Conservation (phyloP, 495 filamentous ascomycete species). For the Neurospora sublineolata region DNA sequence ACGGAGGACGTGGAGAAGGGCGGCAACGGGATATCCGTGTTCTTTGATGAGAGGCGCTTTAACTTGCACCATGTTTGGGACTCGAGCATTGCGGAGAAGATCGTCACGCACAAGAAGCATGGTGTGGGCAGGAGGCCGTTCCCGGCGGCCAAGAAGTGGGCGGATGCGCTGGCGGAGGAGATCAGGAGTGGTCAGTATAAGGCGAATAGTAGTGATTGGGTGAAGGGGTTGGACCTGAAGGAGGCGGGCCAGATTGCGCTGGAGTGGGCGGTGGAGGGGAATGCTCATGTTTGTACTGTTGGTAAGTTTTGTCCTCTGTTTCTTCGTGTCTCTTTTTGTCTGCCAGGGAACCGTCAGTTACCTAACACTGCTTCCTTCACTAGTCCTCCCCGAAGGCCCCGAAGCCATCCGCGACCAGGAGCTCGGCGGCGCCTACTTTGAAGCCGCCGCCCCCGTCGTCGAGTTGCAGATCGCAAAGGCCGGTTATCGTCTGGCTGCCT, state of each 20-base stretch:
- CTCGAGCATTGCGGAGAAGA: constrained; percentile 47
- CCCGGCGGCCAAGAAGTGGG: constrained; percentile 39
- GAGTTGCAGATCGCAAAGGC: constrained; percentile 66
- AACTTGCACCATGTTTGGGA: constrained; percentile 58
- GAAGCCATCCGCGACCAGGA: constrained; percentile 44
- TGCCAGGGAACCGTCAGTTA: neutral
- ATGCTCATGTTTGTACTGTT: constrained; percentile 45
- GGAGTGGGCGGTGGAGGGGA: constrained; percentile 51
- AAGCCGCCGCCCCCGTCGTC: constrained; percentile 52
- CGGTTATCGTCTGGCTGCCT: constrained; percentile 55
- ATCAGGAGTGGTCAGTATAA: constrained; percentile 44
- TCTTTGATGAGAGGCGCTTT: constrained; percentile 34
- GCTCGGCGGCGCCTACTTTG: constrained; percentile 51
- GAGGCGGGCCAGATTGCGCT: constrained; percentile 40
- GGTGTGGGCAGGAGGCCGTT: constrained; percentile 26
- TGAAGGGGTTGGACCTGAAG: constrained; percentile 35
- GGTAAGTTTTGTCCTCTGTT: constrained; percentile 19
- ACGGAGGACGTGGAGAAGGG: constrained; percentile 47
- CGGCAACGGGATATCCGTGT: constrained; percentile 49
- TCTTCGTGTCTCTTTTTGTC: neutral
- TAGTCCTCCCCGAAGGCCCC: constrained; percentile 46
- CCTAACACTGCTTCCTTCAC: neutral
- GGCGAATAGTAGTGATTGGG: constrained; percentile 31
- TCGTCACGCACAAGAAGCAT: constrained; percentile 30
- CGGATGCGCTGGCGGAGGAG: constrained; percentile 34